Evolutionary conservation across 805 yeast genomes (phyloP), one percentile per base, ranked within the genome.

Genomic region (Debaryomyces hansenii): DNA sequence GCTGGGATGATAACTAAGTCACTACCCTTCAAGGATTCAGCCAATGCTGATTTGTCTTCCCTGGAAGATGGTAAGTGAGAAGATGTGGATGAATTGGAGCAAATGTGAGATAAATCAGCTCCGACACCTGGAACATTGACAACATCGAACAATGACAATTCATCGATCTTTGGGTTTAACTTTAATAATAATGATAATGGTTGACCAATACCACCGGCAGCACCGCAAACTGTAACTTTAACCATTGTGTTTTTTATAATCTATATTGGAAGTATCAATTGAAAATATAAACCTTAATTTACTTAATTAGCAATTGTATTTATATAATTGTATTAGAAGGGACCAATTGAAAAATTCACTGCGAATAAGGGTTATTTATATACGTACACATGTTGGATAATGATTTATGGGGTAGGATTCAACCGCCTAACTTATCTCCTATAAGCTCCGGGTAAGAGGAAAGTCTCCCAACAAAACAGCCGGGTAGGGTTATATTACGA

Each of bases 161-260:
- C 83, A 49, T 76, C 74, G 41, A 84, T 77, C 44, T 76, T 73
- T 34, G 81, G 82, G 57, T 83, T 80, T 49, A 89, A 72, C 69
- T 90, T 90, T 57, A 90, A 74, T 52, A 90, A 77, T 45, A 90
- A 80, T 11, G 96, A 88, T 51, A 90, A 77, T 37, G 96, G 95
- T 75, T 90, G 96, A 46, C 97, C 97, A 63, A 90, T 90, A 50
- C 97, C 96, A 58, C 96, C 96, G 45, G 92, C 90, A 48, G 97
- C 97, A 54, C 96, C 96, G 44, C 85, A 77, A 49, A 90, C 90
- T 46, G 96, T 79, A 44, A 88, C 95, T 75, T 89, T 90, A 46
- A 72, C 77, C 77, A 72, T 72, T 37, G 41, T 49, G 24, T 18
- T 2, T 40, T n/a, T 31, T 31, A 31, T 31, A 8, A 31, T 12